Conservation (phyloP, 108 stramenopile species). For the Skeletonema menzelii region DNA sequence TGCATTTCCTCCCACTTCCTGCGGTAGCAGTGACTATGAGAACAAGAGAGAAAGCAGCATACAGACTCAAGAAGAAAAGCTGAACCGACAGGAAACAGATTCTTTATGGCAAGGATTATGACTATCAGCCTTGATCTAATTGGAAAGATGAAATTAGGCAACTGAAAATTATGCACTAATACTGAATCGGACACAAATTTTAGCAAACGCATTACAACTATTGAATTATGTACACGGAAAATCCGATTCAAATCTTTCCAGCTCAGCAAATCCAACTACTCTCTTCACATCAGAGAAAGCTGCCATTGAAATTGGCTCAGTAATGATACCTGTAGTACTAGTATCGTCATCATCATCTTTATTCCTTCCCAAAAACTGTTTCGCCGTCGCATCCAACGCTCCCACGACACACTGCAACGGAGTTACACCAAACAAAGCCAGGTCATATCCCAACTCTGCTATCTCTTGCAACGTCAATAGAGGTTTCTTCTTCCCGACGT, state of each 20-base stretch:
- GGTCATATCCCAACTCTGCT: slow-evolving; percentile 49
- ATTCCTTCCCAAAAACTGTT: slow-evolving; percentile 15
- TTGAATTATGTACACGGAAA: slow-evolving; percentile 25
- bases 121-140: no score
- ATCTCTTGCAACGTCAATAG: slow-evolving; percentile 41
- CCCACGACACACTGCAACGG: slow-evolving; percentile 55
- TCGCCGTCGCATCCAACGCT: slow-evolving; percentile 22
- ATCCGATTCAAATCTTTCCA: slow-evolving; percentile 48
- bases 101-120: no score
- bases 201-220: no score
- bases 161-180: no score
- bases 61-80: no score
- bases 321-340: background rate
- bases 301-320: slow-evolving; percentile 21
- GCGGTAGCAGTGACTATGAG: no score
- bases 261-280: slow-evolving; percentile 54
- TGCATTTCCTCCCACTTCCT: no score
- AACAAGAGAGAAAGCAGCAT: no score
- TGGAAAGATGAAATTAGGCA: no score
- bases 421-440: slow-evolving; percentile 57
- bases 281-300: slow-evolving; percentile 46
- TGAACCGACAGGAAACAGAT: no score
- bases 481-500: slow-evolving; percentile 13
- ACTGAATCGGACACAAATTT: no score
- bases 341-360: background rate